Evolutionary conservation across 2,329 filamentous ascomycete genomes (phyloP).

Genomic region (Hawksworthiomyces lignivorus): DNA sequence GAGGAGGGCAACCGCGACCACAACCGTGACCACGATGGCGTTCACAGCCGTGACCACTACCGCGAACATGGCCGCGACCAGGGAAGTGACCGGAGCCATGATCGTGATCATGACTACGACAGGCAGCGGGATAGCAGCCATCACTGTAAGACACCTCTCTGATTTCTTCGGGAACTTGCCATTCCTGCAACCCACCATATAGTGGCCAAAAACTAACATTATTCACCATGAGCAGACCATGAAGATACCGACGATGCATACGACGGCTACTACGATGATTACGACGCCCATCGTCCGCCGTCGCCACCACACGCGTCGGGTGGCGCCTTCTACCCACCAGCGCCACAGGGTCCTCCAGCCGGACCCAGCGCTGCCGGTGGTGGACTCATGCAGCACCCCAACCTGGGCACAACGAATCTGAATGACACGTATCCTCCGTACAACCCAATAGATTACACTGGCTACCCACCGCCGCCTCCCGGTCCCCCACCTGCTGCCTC

Average conservation of each 20-base stretch:
- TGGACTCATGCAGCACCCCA: slow-evolving; percentile 30
- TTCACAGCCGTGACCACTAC: slow-evolving; percentile 20
- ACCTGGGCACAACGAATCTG: slow-evolving; percentile 24
- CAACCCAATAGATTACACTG: slow-evolving; percentile 34
- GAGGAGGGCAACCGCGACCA: slow-evolving; percentile 15
- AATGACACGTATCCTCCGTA: slow-evolving; percentile 31
- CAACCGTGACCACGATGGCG: slow-evolving; percentile 20
- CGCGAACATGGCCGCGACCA: slow-evolving; percentile 27
- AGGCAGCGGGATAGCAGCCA: too few relatives aligned
- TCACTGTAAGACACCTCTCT: too few relatives aligned
- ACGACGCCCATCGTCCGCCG: slow-evolving; percentile 23
- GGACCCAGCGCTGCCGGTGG: slow-evolving; percentile 3
- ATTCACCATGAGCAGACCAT: too few relatives aligned
- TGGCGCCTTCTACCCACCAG: slow-evolving; percentile 40
- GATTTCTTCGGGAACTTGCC: too few relatives aligned
- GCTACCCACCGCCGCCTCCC: slow-evolving; percentile 34
- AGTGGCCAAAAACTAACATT: too few relatives aligned
- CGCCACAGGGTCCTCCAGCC: slow-evolving; percentile 4
- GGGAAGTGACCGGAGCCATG: not conserved
- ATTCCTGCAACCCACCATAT: too few relatives aligned
- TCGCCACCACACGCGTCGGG: slow-evolving; percentile 45
- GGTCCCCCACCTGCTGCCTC: slow-evolving; percentile 21
- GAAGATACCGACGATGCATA: slow-evolving; percentile 27
- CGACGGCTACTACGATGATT: slow-evolving; percentile 28
- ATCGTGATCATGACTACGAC: too few relatives aligned